phyloP scores from a whole-genome alignment of 2,329 filamentous ascomycete genomes.

The Trichothecium sympodiale region DNA sequence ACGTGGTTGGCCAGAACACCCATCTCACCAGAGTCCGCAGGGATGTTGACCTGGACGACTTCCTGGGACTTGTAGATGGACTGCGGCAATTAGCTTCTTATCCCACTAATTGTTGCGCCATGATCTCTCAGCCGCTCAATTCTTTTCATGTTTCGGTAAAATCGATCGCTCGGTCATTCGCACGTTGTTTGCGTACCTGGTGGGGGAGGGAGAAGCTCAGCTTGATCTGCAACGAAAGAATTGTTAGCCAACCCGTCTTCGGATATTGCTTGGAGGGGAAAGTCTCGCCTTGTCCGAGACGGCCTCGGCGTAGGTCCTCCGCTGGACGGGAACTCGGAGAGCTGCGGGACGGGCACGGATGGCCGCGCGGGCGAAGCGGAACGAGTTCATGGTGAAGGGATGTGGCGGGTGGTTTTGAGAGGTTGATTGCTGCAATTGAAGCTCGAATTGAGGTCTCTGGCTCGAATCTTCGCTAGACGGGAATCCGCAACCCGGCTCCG shows the following conservation, averaged over 20 bases:
- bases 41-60: slow-evolving; percentile 94
- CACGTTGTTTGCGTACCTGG: slow-evolving; percentile 59
- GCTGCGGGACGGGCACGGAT: slow-evolving; percentile 71
- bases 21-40: slow-evolving; percentile 97
- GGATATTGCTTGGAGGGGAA: slow-evolving; percentile 7
- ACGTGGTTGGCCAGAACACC: slow-evolving; percentile 99
- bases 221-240: slow-evolving; percentile 56
- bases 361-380: slow-evolving; percentile 85
- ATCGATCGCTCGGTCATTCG: slow-evolving; percentile 7
- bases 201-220: slow-evolving; percentile 95
- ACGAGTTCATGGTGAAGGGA: slow-evolving; percentile 70
- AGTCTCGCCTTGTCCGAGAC: slow-evolving; percentile 64
- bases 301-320: slow-evolving; percentile 84
- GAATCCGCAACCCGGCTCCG: slow-evolving; percentile 27
- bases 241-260: slow-evolving; percentile 12
- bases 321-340: slow-evolving; percentile 66
- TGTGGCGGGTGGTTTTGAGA: slow-evolving; percentile 33
- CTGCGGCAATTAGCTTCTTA: slow-evolving; percentile 43
- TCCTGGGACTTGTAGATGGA: slow-evolving; percentile 58
- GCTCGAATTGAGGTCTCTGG: slow-evolving; percentile 26
- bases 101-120: slow-evolving; percentile 15
- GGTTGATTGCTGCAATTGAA: slow-evolving; percentile 24
- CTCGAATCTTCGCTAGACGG: slow-evolving; percentile 36
- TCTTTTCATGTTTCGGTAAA: slow-evolving; percentile 3
- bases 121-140: slow-evolving; percentile 6